Conservation (phyloP, 441 rosid species). For the Arabidopsis hybrid region DNA sequence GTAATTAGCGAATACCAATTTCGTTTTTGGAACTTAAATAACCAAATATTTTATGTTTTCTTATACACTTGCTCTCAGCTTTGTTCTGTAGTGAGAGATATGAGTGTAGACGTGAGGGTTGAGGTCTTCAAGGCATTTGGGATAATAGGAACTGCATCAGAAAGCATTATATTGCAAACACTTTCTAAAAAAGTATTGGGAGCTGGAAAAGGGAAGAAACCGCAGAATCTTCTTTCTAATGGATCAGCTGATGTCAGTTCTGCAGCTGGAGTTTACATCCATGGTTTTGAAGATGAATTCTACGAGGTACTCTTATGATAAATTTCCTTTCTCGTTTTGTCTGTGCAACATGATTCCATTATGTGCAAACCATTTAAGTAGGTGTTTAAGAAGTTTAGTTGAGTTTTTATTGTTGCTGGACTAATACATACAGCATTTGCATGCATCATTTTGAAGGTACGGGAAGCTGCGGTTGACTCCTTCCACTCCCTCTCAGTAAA, state of each 20-base stretch:
- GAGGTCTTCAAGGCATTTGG: slow-evolving; percentile 81
- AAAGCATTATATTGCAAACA: slow-evolving; percentile 73
- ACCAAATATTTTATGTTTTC: slow-evolving; percentile 7
- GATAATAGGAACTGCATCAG: slow-evolving; percentile 64
- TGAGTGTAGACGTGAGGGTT: slow-evolving; percentile 76
- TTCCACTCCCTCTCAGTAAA: slow-evolving; percentile 63
- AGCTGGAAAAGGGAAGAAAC: slow-evolving; percentile 57
- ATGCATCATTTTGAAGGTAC: slow-evolving; percentile 68
- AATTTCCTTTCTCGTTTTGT: slow-evolving; percentile 19
- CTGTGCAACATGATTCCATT: slow-evolving; percentile 18
- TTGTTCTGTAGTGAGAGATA: slow-evolving; percentile 81
- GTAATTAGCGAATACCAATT: slow-evolving; percentile 46
- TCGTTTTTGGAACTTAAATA: slow-evolving; percentile 1
- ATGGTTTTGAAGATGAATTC: slow-evolving; percentile 97
- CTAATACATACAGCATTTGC: slow-evolving; percentile 16
- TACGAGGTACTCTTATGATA: slow-evolving; percentile 59
- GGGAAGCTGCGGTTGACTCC: slow-evolving; percentile 74
- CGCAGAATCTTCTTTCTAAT: slow-evolving; percentile 38
- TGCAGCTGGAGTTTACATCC: slow-evolving; percentile 89
- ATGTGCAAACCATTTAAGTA: slow-evolving; percentile 22
- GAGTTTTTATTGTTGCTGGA: slow-evolving; percentile 33
- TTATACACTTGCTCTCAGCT: slow-evolving; percentile 60
- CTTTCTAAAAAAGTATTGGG: slow-evolving; percentile 73
- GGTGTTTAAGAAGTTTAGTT: not conserved
- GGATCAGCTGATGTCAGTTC: slow-evolving; percentile 47